phyloP scores from a whole-genome alignment of 1,139 yeast genomes.

The Kodamaea ohmeri region DNA sequence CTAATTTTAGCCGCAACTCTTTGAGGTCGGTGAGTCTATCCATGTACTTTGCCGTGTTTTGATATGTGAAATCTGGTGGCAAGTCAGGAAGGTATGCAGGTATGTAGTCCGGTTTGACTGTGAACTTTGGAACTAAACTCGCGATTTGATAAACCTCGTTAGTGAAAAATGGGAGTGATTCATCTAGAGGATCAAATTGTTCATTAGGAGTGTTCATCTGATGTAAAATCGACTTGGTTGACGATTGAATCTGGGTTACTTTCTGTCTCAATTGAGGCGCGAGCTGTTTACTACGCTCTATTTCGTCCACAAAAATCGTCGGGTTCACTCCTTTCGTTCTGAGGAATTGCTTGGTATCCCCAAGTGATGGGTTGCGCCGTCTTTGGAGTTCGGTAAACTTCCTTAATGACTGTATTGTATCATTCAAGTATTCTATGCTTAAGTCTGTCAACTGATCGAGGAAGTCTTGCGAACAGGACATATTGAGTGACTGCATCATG shows the following conservation, averaged over 20 bases:
- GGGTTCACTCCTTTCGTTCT: constrained; percentile 44
- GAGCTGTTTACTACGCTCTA: constrained; percentile 23
- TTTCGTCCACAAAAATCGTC: constrained; percentile 45
- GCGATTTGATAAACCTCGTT: constrained; percentile 51
- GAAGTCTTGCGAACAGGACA: constrained; percentile 41
- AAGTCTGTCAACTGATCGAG: constrained; percentile 46
- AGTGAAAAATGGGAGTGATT: constrained; percentile 40
- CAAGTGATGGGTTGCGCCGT: constrained; percentile 55
- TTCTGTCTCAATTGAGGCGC: constrained; percentile 5
- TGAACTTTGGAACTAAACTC: constrained; percentile 53
- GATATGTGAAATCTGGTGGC: constrained; percentile 92
- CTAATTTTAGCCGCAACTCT: constrained; percentile 63
- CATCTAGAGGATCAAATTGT: constrained; percentile 13
- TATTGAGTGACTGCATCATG: constrained; percentile 36
- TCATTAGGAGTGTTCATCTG: constrained; percentile 8
- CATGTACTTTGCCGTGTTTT: constrained; percentile 66
- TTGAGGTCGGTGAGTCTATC: constrained; percentile 70
- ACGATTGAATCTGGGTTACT: constrained; percentile 10
- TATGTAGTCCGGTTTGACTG: constrained; percentile 50
- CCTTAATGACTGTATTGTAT: constrained; percentile 46
- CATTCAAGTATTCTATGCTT: constrained; percentile 50
- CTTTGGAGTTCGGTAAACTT: constrained; percentile 67
- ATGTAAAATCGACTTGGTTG: constrained; percentile 7
- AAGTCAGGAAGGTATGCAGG: constrained; percentile 79
- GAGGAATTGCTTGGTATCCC: constrained; percentile 54